Percentiles rank a stretch among this genome's conserved stretches.
Evolutionary conservation across 2,329 filamentous ascomycete genomes (phyloP).

Genomic region (Zymoseptoria ardabiliae): DNA sequence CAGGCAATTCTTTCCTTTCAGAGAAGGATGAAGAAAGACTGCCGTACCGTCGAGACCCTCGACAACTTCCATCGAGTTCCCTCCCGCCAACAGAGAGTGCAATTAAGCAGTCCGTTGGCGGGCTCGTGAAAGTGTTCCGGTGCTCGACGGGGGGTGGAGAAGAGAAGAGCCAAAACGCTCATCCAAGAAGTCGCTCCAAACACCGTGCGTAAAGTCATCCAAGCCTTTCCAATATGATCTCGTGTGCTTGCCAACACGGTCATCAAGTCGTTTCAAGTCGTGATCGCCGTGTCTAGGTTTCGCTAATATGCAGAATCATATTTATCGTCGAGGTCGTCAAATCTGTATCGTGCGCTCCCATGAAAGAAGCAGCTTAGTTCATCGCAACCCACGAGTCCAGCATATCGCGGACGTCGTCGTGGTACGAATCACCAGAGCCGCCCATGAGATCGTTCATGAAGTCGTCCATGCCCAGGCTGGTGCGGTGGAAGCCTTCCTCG

Average conservation of each 20-base stretch:
- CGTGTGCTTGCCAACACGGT: background rate
- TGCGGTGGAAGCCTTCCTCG: constrained; percentile 82
- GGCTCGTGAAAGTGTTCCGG: background rate
- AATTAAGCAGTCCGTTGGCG: constrained; percentile 3
- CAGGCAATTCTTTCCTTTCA: background rate
- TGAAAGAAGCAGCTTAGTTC: constrained; percentile 2
- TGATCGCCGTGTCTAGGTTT: background rate
- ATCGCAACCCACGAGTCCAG: constrained; percentile 18
- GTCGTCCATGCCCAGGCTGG: constrained; percentile 16
- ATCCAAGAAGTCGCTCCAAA: constrained; percentile 2
- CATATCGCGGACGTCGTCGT: constrained; percentile 19
- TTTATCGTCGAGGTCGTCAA: background rate
- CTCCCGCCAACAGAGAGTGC: constrained; percentile 1
- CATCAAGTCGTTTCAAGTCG: background rate
- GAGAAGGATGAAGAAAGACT: background rate
- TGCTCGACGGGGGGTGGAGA: background rate
- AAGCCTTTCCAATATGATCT: constrained; percentile 1
- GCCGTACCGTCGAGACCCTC: background rate
- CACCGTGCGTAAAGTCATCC: background rate
- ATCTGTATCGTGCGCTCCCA: background rate
- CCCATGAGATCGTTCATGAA: constrained; percentile 15
- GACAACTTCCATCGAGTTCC: background rate
- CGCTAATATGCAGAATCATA: background rate
- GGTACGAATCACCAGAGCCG: constrained; percentile 9
- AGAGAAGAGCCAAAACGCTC: constrained; percentile 1